Base-by-base conservation (phyloP, 176 grass and related monocot genomes). In the Zoysia japonica region DNA sequence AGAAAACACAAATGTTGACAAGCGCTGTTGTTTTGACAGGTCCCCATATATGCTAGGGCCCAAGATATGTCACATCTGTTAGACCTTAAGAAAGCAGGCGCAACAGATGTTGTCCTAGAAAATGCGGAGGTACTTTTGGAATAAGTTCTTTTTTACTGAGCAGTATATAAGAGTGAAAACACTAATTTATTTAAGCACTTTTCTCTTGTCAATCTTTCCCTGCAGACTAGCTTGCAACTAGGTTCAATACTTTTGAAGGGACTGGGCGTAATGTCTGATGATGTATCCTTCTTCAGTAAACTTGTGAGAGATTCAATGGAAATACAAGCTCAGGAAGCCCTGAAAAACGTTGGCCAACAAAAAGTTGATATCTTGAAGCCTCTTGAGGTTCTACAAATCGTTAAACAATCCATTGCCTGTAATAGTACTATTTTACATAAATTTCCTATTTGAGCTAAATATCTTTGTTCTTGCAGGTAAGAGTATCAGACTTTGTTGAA, bases 181-280 rank as follows among this genome's bases (percentile, higher is more conserved):
- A 62, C 28, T 45, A 19, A 14, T 74, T 65, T 49, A 2, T 65
- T 38, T 55, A 2, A 50, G 41, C 36, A 19, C 10, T 49, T 78
- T 16, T 76, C 38, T 67, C 77, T 45, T 74, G 59, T 86, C 69
- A 61, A 68, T 85, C 43, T 77, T 61, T 71, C 79, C 7, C 42
- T 88, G 71, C 84, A 98, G 96, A 91, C 90, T 47, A 91, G 92
- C 74, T 86, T 99, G 63, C 89, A 92, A 77, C 86, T 99, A n/a
- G 96, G 96, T 45, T 99, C 96, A 5, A 91, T 89, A 63, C 92
- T 99, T 75, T 75, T 95, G 53, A 92, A 83, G 80, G 90, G 93
- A 59, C 76, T 95, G 81, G 96, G 96, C 16, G 88, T 99, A 79
- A 94, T 93, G 96, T 99, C 96, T 62, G 96, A 95, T 86, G 96